These are phyloP conservation scores for Debaryomyces singareniensis DNA, from an alignment of 1,139 yeast genomes.

Conservation along the genomic window DNA sequence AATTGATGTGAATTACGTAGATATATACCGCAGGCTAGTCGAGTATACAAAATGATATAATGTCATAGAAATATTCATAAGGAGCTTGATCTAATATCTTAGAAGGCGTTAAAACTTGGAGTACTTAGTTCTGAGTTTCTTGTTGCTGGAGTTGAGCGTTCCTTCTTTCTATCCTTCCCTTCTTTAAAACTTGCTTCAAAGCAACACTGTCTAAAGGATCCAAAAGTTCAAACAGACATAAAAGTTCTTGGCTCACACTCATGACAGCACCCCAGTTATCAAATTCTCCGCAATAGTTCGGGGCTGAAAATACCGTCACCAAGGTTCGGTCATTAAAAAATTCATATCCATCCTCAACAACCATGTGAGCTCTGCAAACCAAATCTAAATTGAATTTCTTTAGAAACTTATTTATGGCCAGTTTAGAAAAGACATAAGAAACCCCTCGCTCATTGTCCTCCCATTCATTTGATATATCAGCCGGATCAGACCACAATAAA, in stretches of 20 bases:
- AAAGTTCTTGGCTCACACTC: slow-evolving; percentile 88
- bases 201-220: slow-evolving; percentile 94
- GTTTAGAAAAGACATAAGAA: slow-evolving; percentile 88
- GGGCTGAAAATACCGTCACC: slow-evolving; percentile 94
- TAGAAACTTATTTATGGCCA: slow-evolving; percentile 86
- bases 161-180: slow-evolving; percentile 75
- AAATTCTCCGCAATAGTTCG: slow-evolving; percentile 96
- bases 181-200: slow-evolving; percentile 85
- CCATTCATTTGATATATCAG: slow-evolving; percentile 94
- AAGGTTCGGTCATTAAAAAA: slow-evolving; percentile 89
- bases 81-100: too few relatives aligned
- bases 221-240: slow-evolving; percentile 86
- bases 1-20: too few relatives aligned
- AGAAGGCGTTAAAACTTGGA: too few relatives aligned
- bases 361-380: slow-evolving; percentile 98
- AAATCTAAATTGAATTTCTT: slow-evolving; percentile 86
- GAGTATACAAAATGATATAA: too few relatives aligned
- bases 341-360: slow-evolving; percentile 97
- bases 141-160: slow-evolving; percentile 37
- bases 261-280: slow-evolving; percentile 99
- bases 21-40: too few relatives aligned
- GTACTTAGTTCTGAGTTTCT: too few relatives aligned
- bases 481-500: slow-evolving; percentile 93
- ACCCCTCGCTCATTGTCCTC: slow-evolving; percentile 98
- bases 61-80: too few relatives aligned